Percentiles rank a stretch among this genome's conserved stretches.
Conservation (phyloP, 1,284 basidiomycete genomes). For the Erythrobasidium hasegawianum region DNA sequence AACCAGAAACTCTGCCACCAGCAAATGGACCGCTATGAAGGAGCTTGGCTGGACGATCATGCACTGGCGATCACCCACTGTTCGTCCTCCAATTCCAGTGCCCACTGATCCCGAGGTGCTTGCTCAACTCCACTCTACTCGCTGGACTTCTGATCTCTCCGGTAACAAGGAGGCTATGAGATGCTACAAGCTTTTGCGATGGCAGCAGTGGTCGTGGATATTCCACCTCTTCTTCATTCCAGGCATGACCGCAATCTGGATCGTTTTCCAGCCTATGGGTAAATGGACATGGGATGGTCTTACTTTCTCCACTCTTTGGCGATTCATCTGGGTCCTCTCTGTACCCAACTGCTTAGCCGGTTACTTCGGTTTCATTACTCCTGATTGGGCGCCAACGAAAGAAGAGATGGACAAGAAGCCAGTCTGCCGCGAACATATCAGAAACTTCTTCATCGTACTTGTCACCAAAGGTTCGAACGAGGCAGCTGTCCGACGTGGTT, state of each 20-base stretch:
- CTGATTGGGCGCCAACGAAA: conserved; percentile 46
- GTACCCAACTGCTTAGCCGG: conserved; percentile 51
- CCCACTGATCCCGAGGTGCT: conserved; percentile 48
- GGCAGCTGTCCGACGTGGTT: conserved; percentile 49
- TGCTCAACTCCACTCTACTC: conserved; percentile 50
- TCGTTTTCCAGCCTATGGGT: conserved; percentile 49
- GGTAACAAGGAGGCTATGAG: conserved; percentile 49
- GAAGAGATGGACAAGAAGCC: conserved; percentile 48
- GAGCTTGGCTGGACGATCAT: conserved; percentile 41
- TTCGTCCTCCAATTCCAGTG: conserved; percentile 44
- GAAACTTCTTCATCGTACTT: conserved; percentile 51
- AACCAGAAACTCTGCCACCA: conserved; percentile 28
- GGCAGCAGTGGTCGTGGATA: conserved; percentile 48
- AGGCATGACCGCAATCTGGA: conserved; percentile 49
- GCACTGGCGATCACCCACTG: conserved; percentile 47
- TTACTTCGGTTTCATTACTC: conserved; percentile 50
- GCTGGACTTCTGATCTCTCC: conserved; percentile 50
- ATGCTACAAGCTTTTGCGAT: conserved; percentile 46
- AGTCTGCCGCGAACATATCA: conserved; percentile 50
- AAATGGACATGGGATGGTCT: conserved; percentile 48
- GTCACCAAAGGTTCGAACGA: conserved; percentile 52
- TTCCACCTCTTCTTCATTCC: conserved; percentile 48
- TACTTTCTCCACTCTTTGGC: conserved; percentile 50
- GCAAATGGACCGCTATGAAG: conserved; percentile 33
- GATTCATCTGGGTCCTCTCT: conserved; percentile 50